Conservation (phyloP, 257 asterid species). For the Solanum stenotomum region DNA sequence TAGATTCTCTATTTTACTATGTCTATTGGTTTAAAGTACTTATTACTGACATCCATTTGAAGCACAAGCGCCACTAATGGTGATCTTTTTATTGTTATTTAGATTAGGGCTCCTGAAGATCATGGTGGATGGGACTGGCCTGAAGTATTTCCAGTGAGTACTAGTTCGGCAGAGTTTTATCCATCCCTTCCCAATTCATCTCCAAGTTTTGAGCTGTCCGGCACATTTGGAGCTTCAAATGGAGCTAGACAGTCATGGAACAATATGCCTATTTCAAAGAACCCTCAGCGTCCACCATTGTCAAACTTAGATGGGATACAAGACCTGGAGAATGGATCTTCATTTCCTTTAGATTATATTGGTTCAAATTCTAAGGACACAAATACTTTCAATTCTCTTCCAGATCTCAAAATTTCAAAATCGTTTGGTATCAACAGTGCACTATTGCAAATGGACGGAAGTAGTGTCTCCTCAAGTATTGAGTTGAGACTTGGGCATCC, state of each 20-base stretch:
- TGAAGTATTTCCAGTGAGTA: slow-evolving; percentile 30
- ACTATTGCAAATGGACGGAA: slow-evolving; percentile 8
- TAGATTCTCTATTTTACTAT: not conserved
- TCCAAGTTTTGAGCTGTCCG: slow-evolving; percentile 11
- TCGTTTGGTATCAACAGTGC: slow-evolving; percentile 2
- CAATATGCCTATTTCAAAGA: slow-evolving; percentile 10
- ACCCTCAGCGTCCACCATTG: slow-evolving; percentile 3
- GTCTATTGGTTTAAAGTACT: slow-evolving; percentile 5
- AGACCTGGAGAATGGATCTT: slow-evolving; percentile 15
- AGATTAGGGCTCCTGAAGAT: slow-evolving; percentile 49
- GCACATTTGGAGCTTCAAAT: slow-evolving; percentile 23
- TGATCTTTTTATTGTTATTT: slow-evolving; percentile 21
- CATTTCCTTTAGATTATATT: slow-evolving; percentile 11
- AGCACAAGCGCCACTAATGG: slow-evolving; percentile 15
- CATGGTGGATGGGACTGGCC: slow-evolving; percentile 64
- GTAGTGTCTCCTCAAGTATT: slow-evolving; percentile 29
- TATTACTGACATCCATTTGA: slow-evolving; percentile 15
- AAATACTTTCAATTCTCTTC: slow-evolving; percentile 10
- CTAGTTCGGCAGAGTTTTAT: slow-evolving; percentile 14
- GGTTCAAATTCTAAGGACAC: slow-evolving; percentile 14
- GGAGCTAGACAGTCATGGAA: slow-evolving; percentile 14
- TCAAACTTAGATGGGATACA: slow-evolving; percentile 18
- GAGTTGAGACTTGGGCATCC: slow-evolving; percentile 54
- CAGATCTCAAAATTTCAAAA: slow-evolving; percentile 18
- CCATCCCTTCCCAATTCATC: slow-evolving; percentile 9